A percentile compares a stretch with the other conserved stretches of the same genome.
phyloP scores from a whole-genome alignment of 2,329 filamentous ascomycete species.

The Xylaria sp. region DNA sequence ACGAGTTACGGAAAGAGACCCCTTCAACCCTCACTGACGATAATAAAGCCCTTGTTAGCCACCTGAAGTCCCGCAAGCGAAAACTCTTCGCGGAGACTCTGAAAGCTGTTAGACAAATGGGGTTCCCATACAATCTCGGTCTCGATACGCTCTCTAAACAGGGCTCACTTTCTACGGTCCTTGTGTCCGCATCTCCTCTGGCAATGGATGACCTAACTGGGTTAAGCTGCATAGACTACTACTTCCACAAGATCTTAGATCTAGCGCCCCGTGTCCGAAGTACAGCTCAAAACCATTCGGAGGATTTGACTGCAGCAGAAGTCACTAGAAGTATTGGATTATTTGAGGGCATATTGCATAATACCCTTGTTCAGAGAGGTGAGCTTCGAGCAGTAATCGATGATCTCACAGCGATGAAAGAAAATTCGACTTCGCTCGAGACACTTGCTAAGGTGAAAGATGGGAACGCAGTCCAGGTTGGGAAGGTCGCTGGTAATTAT shows the following conservation, averaged over 20 bases:
- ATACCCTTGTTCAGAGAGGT: constrained; percentile 65
- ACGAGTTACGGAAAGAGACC: constrained; percentile 81
- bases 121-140: constrained; percentile 81
- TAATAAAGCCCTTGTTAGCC: constrained; percentile 82
- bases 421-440: constrained; percentile 45
- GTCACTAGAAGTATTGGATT: constrained; percentile 79
- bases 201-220: constrained; percentile 38
- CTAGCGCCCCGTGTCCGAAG: constrained; percentile 71
- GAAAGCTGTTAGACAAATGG: constrained; percentile 85
- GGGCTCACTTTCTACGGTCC: constrained; percentile 69
- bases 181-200: constrained; percentile 62
- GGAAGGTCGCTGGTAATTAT: constrained; percentile 33
- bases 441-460: constrained; percentile 40
- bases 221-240: constrained; percentile 64
- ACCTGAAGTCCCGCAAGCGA: constrained; percentile 88
- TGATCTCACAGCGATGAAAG: constrained; percentile 48
- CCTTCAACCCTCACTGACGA: constrained; percentile 82
- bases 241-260: constrained; percentile 81
- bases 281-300: constrained; percentile 74
- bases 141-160: constrained; percentile 76
- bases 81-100: constrained; percentile 89
- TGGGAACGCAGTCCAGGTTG: constrained; percentile 30
- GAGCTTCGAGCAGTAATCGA: constrained; percentile 50
- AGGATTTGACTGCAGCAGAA: constrained; percentile 83
- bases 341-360: constrained; percentile 81